Evolutionary conservation across 2,329 filamentous ascomycete species (phyloP).

Genomic region (Colletotrichum sidae): DNA sequence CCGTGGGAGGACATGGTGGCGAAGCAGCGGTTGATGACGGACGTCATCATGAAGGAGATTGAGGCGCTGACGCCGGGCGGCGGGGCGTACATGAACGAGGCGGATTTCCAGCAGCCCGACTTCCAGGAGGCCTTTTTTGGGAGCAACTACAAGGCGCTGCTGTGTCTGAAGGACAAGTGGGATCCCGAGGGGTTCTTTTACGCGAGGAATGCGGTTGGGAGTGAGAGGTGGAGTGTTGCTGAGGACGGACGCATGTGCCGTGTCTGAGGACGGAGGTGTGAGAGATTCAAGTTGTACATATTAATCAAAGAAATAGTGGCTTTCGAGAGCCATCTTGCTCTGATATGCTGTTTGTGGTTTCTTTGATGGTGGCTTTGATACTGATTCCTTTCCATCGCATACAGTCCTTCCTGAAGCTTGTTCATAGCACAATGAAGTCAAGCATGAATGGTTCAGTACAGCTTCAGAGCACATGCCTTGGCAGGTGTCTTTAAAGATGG

Average conservation of each 20-base stretch:
- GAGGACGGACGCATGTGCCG: constrained; percentile 38
- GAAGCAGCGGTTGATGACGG: constrained; percentile 42
- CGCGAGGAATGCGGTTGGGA: constrained; percentile 60
- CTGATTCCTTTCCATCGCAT: no score
- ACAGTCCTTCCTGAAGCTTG: no score
- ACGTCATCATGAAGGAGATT: constrained; percentile 35
- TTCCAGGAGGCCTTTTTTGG: constrained; percentile 61
- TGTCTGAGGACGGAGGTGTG: background rate
- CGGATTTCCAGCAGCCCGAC: constrained; percentile 59
- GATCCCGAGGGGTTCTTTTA: constrained; percentile 61
- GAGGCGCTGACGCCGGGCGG: constrained; percentile 48
- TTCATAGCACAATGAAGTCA: no score
- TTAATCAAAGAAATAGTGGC: background rate
- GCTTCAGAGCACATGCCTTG: no score
- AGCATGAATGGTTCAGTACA: no score
- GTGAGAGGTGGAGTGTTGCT: constrained; percentile 58
- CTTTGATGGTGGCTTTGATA: no score
- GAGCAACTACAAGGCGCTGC: constrained; percentile 54
- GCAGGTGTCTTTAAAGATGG: no score
- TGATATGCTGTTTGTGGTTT: no score
- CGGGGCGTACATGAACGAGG: constrained; percentile 64
- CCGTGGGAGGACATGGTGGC: constrained; percentile 45
- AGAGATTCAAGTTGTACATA: background rate
- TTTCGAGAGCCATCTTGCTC: no score
- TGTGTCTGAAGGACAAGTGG: constrained; percentile 61